Evolutionary conservation across 345 rosid species (phyloP).

Genomic region (Crucihimalaya himalaica): DNA sequence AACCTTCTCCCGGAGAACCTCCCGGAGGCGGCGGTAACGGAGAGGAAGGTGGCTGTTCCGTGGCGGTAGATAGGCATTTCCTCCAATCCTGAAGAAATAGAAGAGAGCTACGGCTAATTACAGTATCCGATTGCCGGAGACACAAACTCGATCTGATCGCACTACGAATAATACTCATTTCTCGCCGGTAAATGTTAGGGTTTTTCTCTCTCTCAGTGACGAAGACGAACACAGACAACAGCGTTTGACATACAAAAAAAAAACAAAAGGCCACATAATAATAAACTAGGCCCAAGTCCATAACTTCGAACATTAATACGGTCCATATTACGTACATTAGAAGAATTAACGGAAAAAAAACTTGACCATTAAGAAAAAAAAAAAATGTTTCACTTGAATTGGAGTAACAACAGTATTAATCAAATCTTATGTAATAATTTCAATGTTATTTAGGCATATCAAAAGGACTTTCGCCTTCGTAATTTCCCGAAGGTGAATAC

Average conservation of each 20-base stretch:
- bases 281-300: neutral
- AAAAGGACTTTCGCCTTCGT: conserved; percentile 44
- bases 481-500: conserved; percentile 55
- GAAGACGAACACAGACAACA: conserved; percentile 32
- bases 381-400: neutral
- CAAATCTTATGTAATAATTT: neutral
- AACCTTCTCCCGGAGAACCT: conserved; percentile 40
- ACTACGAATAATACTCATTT: conserved; percentile 49
- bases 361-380: neutral
- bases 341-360: neutral
- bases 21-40: conserved; percentile 40
- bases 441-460: neutral
- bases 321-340: conserved; percentile 24
- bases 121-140: conserved; percentile 29
- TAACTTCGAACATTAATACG: neutral
- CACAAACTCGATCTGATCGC: conserved; percentile 40
- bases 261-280: neutral
- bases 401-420: neutral
- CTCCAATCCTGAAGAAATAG: conserved; percentile 40
- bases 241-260: neutral
- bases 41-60: conserved; percentile 47
- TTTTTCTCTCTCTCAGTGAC: conserved; percentile 26
- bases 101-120: conserved; percentile 6
- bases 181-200: conserved; percentile 37
- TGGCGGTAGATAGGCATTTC: conserved; percentile 55